Base-by-base conservation (phyloP, 2,329 filamentous ascomycete species). In the Trichoderma simmonsii region DNA sequence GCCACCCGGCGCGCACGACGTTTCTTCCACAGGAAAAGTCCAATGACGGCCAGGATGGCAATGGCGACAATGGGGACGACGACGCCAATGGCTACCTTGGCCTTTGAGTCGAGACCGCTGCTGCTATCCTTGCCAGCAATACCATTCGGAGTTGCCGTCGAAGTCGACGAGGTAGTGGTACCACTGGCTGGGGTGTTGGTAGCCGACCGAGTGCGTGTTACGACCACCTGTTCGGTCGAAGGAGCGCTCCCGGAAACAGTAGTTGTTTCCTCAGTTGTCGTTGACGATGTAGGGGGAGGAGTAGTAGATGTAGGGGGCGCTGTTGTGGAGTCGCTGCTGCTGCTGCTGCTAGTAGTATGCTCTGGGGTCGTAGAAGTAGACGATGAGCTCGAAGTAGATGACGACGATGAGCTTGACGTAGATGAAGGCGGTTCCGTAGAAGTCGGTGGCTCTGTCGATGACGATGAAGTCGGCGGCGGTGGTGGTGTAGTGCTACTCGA, bases 21-120 rank as follows among this genome's bases (percentile, higher is more conserved):
- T 84, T 90, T 94, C 79, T 93, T 90, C 94, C 94, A 99, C 78
- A 95, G 89, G 81, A 93, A 94, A 32, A 98, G 86, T 7, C 90
- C 92, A 3, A 89, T 89, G 9, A 95, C 82, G 3, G 95, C 90
- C 26, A 98, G 86, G 21, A 97, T 82, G 2, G 93, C 94, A 48
- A 98, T 94, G 1, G 92, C 94, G 1, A 91, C 94, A 63, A 99
- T 95, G 5, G 96, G 96, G 2, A 98, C 93, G 6, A 98, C 94
- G 0, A 99, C 96, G 3, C 95, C 95, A 65, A 98, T 91, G 8
- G 96, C 95, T 73, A 97, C 97, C 76, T 89, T 95, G 62, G 91
- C 92, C 39, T 87, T 86, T 62, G 87, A 86, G 75, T 80, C 84
- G 8, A 95, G 82, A n/a, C 79, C 70, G 8, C 75, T 64, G 11